Evolutionary conservation across 306 rosid genomes (phyloP).

Genomic region (Quercus glauca): DNA sequence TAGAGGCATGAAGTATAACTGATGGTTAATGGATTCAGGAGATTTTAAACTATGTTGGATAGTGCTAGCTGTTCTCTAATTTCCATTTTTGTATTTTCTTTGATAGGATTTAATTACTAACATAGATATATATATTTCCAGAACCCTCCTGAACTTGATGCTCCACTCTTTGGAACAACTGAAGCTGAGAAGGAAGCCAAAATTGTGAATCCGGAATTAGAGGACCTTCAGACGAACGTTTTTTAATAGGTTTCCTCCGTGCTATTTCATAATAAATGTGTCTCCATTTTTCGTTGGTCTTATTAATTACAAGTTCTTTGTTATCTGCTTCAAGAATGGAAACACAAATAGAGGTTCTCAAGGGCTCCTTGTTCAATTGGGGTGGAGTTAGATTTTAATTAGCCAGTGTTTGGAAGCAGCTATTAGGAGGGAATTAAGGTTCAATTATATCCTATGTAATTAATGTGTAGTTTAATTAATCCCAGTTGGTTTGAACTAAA

Average conservation of each 20-base stretch:
- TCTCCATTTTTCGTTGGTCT: neutral
- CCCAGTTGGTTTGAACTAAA: neutral
- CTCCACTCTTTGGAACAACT: slow-evolving; percentile 43
- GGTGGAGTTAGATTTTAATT: slow-evolving; percentile 13
- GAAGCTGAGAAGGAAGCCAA: slow-evolving; percentile 52
- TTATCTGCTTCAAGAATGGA: slow-evolving; percentile 14
- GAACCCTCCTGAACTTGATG: slow-evolving; percentile 86
- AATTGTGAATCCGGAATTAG: slow-evolving; percentile 46
- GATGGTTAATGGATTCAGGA: neutral
- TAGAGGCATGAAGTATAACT: neutral
- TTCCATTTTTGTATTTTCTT: neutral
- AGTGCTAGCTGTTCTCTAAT: neutral
- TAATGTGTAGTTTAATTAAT: neutral
- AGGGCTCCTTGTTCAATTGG: slow-evolving; percentile 8
- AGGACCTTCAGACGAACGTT: slow-evolving; percentile 53
- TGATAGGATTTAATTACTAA: neutral
- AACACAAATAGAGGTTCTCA: slow-evolving; percentile 8
- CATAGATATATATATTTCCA: slow-evolving; percentile 21
- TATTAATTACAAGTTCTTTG: neutral
- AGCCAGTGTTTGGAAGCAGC: neutral
- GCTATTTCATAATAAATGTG: neutral
- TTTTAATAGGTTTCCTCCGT: slow-evolving; percentile 46
- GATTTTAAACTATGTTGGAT: neutral
- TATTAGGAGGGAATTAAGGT: neutral
- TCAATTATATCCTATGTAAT: neutral